Conservation (phyloP, 805 yeast species). For the Komagataella pseudopastoris region DNA sequence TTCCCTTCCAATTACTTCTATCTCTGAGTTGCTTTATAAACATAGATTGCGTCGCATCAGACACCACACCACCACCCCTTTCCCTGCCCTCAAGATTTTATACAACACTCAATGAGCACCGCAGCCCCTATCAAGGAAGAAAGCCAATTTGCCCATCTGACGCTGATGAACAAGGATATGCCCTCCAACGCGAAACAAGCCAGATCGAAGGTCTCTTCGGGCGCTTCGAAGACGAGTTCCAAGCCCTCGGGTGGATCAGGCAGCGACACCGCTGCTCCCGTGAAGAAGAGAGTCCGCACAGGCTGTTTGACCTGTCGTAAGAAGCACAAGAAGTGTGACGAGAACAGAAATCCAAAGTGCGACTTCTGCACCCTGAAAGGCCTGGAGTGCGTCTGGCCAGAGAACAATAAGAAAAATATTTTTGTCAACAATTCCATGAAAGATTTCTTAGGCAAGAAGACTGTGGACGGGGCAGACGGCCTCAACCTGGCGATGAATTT, state of each 20-base stretch:
- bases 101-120: not conserved
- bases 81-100: not conserved
- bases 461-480: not conserved
- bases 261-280: slow-evolving; percentile 13
- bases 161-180: not conserved
- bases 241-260: not conserved
- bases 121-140: not conserved
- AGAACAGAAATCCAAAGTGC: slow-evolving; percentile 35
- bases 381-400: slow-evolving; percentile 24
- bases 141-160: not conserved
- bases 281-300: slow-evolving; percentile 15
- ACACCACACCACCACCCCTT: not conserved
- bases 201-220: not conserved
- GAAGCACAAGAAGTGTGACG: slow-evolving; percentile 39
- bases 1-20: not conserved
- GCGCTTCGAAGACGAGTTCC: not conserved
- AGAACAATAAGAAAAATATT: slow-evolving; percentile 13
- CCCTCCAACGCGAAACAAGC: not conserved
- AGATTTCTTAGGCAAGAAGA: slow-evolving; percentile 9
- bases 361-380: slow-evolving; percentile 25
- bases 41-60: not conserved
- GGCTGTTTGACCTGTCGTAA: slow-evolving; percentile 41
- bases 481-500: not conserved
- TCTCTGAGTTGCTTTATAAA: not conserved
- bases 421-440: slow-evolving; percentile 15